phyloP scores from a whole-genome alignment of 805 yeast genomes.

The Candida ortonii region DNA sequence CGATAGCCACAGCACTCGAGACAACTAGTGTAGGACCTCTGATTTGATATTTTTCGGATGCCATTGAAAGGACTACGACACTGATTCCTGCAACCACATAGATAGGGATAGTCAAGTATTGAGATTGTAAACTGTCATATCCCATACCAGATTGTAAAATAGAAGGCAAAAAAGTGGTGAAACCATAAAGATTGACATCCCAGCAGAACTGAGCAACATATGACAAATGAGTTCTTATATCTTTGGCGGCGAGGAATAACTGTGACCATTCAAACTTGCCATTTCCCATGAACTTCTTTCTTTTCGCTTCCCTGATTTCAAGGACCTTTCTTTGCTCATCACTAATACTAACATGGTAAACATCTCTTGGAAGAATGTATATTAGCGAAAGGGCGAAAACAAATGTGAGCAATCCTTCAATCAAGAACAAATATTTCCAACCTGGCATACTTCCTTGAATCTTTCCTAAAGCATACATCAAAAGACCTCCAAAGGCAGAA shows the following conservation, averaged over 20 bases:
- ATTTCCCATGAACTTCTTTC: too few species aligned
- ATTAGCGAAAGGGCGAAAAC: too few species aligned
- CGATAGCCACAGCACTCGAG: conserved; percentile 26
- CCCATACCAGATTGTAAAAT: conserved; percentile 35
- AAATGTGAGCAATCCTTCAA: conserved; percentile 16
- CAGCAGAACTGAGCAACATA: conserved; percentile 44
- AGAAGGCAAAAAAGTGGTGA: conserved; percentile 40
- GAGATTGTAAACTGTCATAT: conserved; percentile 32
- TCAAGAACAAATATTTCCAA: conserved; percentile 21
- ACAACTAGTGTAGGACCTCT: conserved; percentile 34
- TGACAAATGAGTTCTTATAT: conserved; percentile 36
- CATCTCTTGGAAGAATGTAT: too few species aligned
- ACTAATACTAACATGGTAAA: too few species aligned
- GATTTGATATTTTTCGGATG: conserved; percentile 27
- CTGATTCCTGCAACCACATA: conserved; percentile 34
- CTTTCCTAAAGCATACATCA: conserved; percentile 35
- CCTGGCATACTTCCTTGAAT: conserved; percentile 19
- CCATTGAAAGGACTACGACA: conserved; percentile 24
- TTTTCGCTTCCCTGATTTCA: too few species aligned
- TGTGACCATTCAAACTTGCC: too few species aligned
- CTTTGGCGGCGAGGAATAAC: conserved; percentile 33
- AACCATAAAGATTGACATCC: conserved; percentile 42
- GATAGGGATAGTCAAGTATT: conserved; percentile 40
- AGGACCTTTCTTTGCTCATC: too few species aligned
- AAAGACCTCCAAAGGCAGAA: conserved; percentile 56